These are phyloP conservation scores for Gloeophyllum trabeum DNA, from an alignment of 768 basidiomycete genomes.

Conservation along the genomic window DNA sequence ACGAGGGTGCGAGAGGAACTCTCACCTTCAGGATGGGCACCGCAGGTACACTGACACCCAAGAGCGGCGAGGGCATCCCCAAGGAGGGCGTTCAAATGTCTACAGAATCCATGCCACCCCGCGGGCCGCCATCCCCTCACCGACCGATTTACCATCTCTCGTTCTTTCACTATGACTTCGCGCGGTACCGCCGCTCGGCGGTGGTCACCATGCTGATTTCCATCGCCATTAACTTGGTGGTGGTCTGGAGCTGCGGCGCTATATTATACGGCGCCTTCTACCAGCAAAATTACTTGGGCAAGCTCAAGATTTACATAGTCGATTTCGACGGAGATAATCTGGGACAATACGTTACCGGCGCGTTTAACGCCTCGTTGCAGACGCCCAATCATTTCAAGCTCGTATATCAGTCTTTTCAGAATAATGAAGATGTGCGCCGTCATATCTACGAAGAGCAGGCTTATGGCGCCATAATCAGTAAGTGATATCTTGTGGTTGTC, in stretches of 20 bases:
- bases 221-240: not conserved
- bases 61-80: no score
- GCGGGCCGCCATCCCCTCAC: no score
- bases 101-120: no score
- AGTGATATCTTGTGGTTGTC: no score
- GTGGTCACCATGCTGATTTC: not conserved
- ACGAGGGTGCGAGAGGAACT: no score
- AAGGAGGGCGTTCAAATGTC: no score
- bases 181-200: not conserved
- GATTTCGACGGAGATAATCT: not conserved
- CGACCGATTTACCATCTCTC: constrained; percentile 1
- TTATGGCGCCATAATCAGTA: no score
- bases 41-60: no score
- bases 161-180: not conserved
- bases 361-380: not conserved
- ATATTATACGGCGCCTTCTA: constrained; percentile 1
- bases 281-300: not conserved
- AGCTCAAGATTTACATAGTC: not conserved
- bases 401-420: not conserved
- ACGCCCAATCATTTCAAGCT: constrained; percentile 1
- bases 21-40: no score
- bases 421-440: not conserved
- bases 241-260: not conserved
- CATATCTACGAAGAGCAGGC: constrained; percentile 1
- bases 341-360: not conserved